Evolutionary conservation across 441 rosid species (phyloP), one percentile per base, ranked within the genome.

Genomic region (Corymbia citriodora): DNA sequence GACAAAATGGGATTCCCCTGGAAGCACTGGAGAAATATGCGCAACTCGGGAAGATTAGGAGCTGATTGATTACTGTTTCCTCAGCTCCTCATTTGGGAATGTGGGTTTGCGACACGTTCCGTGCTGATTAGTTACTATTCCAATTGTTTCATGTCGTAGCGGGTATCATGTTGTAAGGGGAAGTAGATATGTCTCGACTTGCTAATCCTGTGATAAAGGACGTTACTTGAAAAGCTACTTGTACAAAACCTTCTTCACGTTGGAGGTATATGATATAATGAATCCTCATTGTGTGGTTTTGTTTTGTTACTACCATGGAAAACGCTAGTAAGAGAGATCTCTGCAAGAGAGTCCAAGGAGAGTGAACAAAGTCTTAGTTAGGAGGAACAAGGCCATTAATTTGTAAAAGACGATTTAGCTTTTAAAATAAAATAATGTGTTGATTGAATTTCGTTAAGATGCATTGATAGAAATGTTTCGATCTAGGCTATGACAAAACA

Each of bases 131-230:
- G 0, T 25, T 59, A 9, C 63, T 57, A 19, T 55, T 55, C 10
- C 23, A 0, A n/a, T 59, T 23, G 65, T 0, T 59, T 59, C 65
- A 59, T 29, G 7, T 59, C 5, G 6, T 40, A 40, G 45, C 45
- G 45, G 45, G 45, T 40, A 40, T 40, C 45, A 40, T 40, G 45
- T 40, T 40, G 45, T 59, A 23, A 59, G 3, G 14, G 65, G 65
- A 7, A 59, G 14, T 59, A 59, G 65, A 59, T 25, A 59, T 59
- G n/a, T 59, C 65, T 14, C 1, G 65, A 59, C 0, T 0, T 59
- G 65, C 65, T 2, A 59, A 59, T 59, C 65, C 65, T 25, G 14
- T 25, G 14, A 59, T 25, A 25, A 59, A 59, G 14, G 3, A 59
- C 45, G 6, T n/a, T 25, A 4, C 65, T 59, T 59, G n/a, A 59